Base-by-base conservation (phyloP, 1,284 basidiomycete genomes). In the Boletus sp. region DNA sequence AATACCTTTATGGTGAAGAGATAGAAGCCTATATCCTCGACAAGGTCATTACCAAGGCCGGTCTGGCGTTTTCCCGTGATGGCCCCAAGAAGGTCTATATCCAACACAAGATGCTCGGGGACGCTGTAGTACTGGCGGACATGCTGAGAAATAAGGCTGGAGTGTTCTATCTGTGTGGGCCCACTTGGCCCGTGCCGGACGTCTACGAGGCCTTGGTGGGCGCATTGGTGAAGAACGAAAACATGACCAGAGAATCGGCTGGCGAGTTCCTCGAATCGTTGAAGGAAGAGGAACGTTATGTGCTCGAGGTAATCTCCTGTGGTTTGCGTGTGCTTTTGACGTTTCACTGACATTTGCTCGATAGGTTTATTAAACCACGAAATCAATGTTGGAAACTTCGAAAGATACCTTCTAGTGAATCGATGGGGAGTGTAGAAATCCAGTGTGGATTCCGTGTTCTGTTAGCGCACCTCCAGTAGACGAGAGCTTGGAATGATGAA, bases 171-270 rank as follows among this genome's bases (percentile, higher is more conserved):
- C 77, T 99, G 43, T 98, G 96, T 69, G 96, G 96, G 30, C 94
- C 94, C 32, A 97, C 94, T 22, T 97, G 94, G 94, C 95, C 95
- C 22, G 94, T 98, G 14, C 94, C 95, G 5, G 96, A 99, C 63
- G 91, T 99, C 13, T 95, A 90, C 62, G 89, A 95, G 69, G 91
- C 94, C 1, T 76, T 99, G 41, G 84, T 94, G 16, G 80, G 80
- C 29, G 85, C 91, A 2, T 73, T 97, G 53, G 77, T 80, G 32
- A 81, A 84, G 65, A 82, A 84, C 59, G 82, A 84, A 53, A 85
- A 84, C 22, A 73, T 83, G 65, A 76, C 81, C 14, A 72, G 76
- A 44, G 76, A 82, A 54, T 69, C 75, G 48, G 96, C 95, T 2
- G 91, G 88, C 49, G 78, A 81, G 51, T 92, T 86, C 68, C 72